Evolutionary conservation across 2,329 filamentous ascomycete genomes (phyloP).

Genomic region (Penicillium sp.): DNA sequence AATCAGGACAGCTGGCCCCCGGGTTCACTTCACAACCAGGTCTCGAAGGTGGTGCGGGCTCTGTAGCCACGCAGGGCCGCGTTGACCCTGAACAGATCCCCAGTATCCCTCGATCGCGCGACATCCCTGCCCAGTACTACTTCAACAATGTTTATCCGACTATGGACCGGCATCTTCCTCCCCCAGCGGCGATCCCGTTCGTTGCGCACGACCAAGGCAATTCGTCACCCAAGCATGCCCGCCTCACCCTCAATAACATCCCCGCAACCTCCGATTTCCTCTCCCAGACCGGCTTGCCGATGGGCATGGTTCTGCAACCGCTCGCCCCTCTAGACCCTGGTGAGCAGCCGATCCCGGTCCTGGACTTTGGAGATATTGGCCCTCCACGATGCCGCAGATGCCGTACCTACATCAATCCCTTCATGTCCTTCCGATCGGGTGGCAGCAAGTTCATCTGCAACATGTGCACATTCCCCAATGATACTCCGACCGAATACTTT

Average conservation of each 20-base stretch:
- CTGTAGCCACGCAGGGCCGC: conserved; percentile 67
- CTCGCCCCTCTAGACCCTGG: conserved; percentile 79
- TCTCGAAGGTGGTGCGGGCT: conserved; percentile 48
- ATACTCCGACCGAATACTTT: conserved; percentile 90
- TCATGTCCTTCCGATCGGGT: conserved; percentile 94
- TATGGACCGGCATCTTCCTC: conserved; percentile 89
- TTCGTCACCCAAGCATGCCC: conserved; percentile 88
- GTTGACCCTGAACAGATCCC: conserved; percentile 92
- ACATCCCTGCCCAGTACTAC: conserved; percentile 79
- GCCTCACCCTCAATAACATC: conserved; percentile 91
- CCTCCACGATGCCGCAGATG: conserved; percentile 91
- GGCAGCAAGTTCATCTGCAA: conserved; percentile 98
- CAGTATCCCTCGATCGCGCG: conserved; percentile 82
- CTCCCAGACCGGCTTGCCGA: conserved; percentile 74
- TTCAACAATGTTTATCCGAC: conserved; percentile 88
- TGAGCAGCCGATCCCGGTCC: conserved; percentile 81
- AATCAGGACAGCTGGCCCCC: conserved; percentile 25
- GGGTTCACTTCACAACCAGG: conserved; percentile 30
- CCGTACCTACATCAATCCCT: conserved; percentile 96
- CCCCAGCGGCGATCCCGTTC: conserved; percentile 83
- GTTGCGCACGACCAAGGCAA: conserved; percentile 97
- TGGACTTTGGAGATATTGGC: conserved; percentile 90
- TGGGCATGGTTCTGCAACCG: conserved; percentile 87
- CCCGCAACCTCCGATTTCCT: conserved; percentile 79
- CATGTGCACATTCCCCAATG: conserved; percentile 95